These are phyloP conservation scores for Jacaranda mimosifolia DNA, from an alignment of 257 asterid species.

Conservation along the genomic window DNA sequence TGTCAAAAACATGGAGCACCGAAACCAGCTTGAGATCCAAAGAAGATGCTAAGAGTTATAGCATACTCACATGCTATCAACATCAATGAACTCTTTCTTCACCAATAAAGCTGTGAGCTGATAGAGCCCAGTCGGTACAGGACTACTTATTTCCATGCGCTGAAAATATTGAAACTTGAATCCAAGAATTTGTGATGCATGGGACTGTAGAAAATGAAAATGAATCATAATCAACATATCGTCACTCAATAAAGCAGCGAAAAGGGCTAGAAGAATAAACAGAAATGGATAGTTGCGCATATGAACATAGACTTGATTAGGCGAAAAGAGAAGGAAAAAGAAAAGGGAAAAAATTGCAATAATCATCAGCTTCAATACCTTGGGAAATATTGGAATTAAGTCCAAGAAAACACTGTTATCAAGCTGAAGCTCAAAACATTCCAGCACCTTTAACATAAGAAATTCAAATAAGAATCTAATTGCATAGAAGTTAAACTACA, in stretches of 20 bases:
- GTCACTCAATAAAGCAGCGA: conserved; percentile 18
- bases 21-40: conserved; percentile 33
- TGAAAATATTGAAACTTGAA: conserved; percentile 96
- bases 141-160: conserved; percentile 70
- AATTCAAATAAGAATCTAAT: conserved; percentile 35
- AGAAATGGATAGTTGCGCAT: conserved; percentile 1
- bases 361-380: conserved; percentile 59
- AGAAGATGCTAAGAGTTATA: conserved; percentile 12
- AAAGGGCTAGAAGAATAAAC: conserved; percentile 22
- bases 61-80: conserved; percentile 87
- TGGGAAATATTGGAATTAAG: conserved; percentile 93
- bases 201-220: conserved; percentile 71
- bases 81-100: conserved; percentile 84
- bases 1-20: conserved; percentile 17
- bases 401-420: conserved; percentile 83
- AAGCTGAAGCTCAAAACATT: conserved; percentile 96
- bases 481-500: conserved; percentile 32
- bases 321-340: not conserved
- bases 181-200: conserved; percentile 96
- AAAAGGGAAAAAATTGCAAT: not conserved
- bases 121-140: conserved; percentile 83
- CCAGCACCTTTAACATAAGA: conserved; percentile 69
- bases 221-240: conserved; percentile 21
- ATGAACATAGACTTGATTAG: not conserved
- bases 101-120: conserved; percentile 91